Evolutionary conservation across 345 rosid species (phyloP).

Genomic region (Toxicodendron radicans): DNA sequence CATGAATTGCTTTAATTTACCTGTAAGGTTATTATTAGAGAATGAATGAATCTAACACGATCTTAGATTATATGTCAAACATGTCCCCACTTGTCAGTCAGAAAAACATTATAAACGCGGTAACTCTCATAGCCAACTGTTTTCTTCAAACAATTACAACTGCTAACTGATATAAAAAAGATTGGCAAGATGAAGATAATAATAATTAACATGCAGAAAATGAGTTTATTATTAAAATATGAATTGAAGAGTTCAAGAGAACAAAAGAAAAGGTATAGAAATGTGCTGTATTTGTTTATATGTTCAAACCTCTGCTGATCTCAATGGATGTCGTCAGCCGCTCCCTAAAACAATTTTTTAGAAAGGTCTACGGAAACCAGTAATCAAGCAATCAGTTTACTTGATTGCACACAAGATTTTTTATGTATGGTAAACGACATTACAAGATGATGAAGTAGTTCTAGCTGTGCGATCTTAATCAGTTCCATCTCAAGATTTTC

Average conservation of each 20-base stretch:
- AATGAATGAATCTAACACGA: not conserved
- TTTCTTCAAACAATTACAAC: not conserved
- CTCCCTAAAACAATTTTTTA: not conserved
- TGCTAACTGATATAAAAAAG: not conserved
- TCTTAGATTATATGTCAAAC: not conserved
- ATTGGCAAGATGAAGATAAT: too few relatives aligned
- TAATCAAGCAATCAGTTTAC: not conserved
- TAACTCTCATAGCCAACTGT: conserved; percentile 4
- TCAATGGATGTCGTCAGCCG: conserved; percentile 1
- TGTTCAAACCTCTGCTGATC: not conserved
- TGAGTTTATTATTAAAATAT: not conserved
- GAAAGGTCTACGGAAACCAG: not conserved
- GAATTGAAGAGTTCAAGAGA: not conserved
- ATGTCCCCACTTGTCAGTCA: not conserved
- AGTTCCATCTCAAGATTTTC: not conserved
- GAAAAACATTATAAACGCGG: not conserved
- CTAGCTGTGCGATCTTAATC: not conserved
- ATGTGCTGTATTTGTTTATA: not conserved
- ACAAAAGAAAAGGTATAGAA: not conserved
- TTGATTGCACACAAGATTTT: not conserved
- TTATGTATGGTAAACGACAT: not conserved
- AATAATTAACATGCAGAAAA: not conserved
- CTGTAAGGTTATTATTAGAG: not conserved
- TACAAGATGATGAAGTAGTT: not conserved
- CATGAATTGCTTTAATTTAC: not conserved